A percentile compares a stretch with the other conserved stretches of the same genome.
Evolutionary conservation across 257 asterid genomes (phyloP).

Genomic region (Ballota nigra): DNA sequence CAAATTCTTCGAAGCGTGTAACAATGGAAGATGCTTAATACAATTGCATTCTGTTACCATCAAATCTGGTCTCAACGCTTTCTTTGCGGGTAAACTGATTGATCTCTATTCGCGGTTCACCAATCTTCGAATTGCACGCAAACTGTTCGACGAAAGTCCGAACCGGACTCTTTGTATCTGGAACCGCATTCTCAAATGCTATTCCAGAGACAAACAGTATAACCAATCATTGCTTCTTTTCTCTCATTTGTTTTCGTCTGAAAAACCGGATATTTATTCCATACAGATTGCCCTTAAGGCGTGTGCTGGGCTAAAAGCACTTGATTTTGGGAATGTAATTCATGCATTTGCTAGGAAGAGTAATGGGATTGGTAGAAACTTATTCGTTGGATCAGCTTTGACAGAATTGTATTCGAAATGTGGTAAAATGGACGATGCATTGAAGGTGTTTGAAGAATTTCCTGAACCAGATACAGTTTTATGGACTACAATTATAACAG

Average conservation of each 20-base stretch:
- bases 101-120: slow-evolving; percentile 22
- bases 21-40: slow-evolving; percentile 29
- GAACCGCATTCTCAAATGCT: slow-evolving; percentile 46
- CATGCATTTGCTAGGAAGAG: slow-evolving; percentile 62
- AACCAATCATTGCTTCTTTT: slow-evolving; percentile 42
- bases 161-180: slow-evolving; percentile 27
- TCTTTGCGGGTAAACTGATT: slow-evolving; percentile 35
- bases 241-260: slow-evolving; percentile 29
- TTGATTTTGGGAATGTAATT: slow-evolving; percentile 44
- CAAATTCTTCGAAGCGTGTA: slow-evolving; percentile 46
- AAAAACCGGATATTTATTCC: slow-evolving; percentile 46
- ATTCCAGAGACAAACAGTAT: slow-evolving; percentile 38
- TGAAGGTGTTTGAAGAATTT: slow-evolving; percentile 58
- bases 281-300: slow-evolving; percentile 54
- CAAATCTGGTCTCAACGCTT: slow-evolving; percentile 39
- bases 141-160: slow-evolving; percentile 78
- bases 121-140: slow-evolving; percentile 28
- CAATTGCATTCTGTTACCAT: slow-evolving; percentile 46
- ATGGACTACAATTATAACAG: slow-evolving; percentile 65
- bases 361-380: slow-evolving; percentile 27
- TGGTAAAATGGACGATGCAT: slow-evolving; percentile 56
- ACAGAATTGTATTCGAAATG: slow-evolving; percentile 65
- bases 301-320: slow-evolving; percentile 46
- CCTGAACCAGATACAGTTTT: slow-evolving; percentile 59
- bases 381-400: slow-evolving; percentile 68